Evolutionary conservation across 2,329 filamentous ascomycete species (phyloP).

Genomic region (Nemania sp.): DNA sequence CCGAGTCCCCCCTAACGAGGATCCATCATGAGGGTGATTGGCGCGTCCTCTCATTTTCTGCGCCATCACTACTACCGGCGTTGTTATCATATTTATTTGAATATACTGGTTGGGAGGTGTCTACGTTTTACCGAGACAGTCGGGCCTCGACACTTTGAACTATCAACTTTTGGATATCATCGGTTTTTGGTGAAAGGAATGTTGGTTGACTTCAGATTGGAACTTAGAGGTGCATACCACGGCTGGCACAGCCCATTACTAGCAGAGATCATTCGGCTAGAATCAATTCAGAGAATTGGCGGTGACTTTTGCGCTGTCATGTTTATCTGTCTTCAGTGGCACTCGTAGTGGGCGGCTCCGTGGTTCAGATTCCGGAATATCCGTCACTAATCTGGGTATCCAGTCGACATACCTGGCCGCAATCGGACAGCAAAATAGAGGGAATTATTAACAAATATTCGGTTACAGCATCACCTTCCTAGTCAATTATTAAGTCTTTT

Average conservation of each 20-base stretch:
- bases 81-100: constrained; percentile 6
- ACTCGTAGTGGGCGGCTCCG: too few relatives aligned
- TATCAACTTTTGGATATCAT: constrained; percentile 6
- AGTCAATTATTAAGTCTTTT: too few relatives aligned
- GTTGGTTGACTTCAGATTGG: not conserved
- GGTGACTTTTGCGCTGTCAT: not conserved
- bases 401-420: too few relatives aligned
- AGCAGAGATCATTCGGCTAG: too few relatives aligned
- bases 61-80: constrained; percentile 12
- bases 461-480: too few relatives aligned
- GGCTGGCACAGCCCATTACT: not conserved
- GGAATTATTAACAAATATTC: too few relatives aligned
- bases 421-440: too few relatives aligned
- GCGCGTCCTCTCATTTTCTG: constrained; percentile 7
- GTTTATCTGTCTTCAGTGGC: not conserved
- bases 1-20: not conserved
- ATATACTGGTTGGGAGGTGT: not conserved
- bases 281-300: constrained; percentile 2
- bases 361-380: too few relatives aligned
- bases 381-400: too few relatives aligned
- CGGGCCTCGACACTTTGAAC: not conserved
- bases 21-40: constrained; percentile 1
- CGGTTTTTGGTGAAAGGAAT: not conserved
- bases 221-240: not conserved
- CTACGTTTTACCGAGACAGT: not conserved